A percentile compares a stretch with the other conserved stretches of the same genome.
Conservation (phyloP, 2,329 filamentous ascomycete genomes). For the Ophiocordyceps australis region DNA sequence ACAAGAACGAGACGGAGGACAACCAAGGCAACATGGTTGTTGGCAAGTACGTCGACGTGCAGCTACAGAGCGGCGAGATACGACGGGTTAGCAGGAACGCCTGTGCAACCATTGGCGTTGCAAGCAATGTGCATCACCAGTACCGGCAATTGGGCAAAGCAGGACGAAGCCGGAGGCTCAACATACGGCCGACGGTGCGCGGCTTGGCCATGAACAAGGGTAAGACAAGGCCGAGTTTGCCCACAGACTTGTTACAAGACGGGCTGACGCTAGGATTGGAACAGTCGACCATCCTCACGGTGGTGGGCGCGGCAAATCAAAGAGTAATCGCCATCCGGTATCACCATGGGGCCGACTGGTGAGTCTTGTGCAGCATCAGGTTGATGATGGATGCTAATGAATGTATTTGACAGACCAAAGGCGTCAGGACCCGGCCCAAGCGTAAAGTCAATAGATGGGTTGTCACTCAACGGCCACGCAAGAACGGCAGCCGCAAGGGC, state of each 20-base stretch:
- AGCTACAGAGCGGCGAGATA: slow-evolving; percentile 83
- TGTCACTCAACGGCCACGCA: slow-evolving; percentile 65
- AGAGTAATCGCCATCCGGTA: slow-evolving; percentile 90
- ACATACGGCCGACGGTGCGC: slow-evolving; percentile 86
- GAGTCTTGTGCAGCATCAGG: too few relatives aligned
- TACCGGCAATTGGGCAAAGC: slow-evolving; percentile 89
- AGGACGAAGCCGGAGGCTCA: slow-evolving; percentile 81
- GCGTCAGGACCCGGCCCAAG: slow-evolving; percentile 82
- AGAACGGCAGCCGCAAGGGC: slow-evolving; percentile 73
- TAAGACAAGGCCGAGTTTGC: slow-evolving; percentile 27
- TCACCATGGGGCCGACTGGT: slow-evolving; percentile 94
- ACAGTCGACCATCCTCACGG: slow-evolving; percentile 88
- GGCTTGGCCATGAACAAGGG: slow-evolving; percentile 97
- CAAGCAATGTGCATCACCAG: slow-evolving; percentile 85
- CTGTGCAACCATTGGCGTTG: slow-evolving; percentile 83
- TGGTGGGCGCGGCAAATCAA: slow-evolving; percentile 97
- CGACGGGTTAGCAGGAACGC: slow-evolving; percentile 80
- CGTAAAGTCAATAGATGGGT: slow-evolving; percentile 86
- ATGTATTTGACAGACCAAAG: slow-evolving; percentile 63
- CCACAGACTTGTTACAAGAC: too few relatives aligned
- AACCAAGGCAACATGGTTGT: slow-evolving; percentile 43
- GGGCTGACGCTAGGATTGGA: too few relatives aligned
- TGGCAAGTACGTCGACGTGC: slow-evolving; percentile 64
- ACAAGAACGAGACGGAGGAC: slow-evolving; percentile 61
- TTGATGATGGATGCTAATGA: too few relatives aligned